Evolutionary conservation across 139 green algal genomes (phyloP), one percentile per base, ranked within the genome.

Genomic region (Chlorella sp.): DNA sequence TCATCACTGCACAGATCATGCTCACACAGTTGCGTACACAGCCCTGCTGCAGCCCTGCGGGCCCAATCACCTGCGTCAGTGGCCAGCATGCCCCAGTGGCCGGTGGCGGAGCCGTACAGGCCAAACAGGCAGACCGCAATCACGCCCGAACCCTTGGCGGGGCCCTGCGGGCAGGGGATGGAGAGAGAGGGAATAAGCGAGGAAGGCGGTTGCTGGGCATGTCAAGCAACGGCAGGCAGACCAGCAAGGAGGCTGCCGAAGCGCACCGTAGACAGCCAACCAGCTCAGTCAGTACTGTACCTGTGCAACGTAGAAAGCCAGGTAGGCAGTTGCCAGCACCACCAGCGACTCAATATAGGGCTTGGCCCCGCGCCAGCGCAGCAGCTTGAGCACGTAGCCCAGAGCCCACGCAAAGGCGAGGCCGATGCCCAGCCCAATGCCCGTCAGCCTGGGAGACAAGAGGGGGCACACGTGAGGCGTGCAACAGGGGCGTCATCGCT

Each of bases 291-390:
- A n/a, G n/a, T n/a, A n/a, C n/a, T n/a, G n/a, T n/a, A 36, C 79
- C 79, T 84, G 32, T 41, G 94, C 92, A 1, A 94, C 83, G 85
- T 97, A 97, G 82, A 92, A 98, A 15, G 87, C 78, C 9, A 96
- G 88, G 91, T 98, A 98, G 36, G 90, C 90, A 2, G 87, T 82
- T 0, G 87, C 95, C 13, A 98, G 76, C 23, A 92, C 94, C 23
- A 96, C 82, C 0, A 89, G 84, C 26, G 95, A 90, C 84, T 98
- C 84, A 13, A 86, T 41, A 82, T 89, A 41, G 60, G 68, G 2
- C 15, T 76, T 30, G 26, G 88, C 92, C 0, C 90, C 90, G n/a
- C 87, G 68, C 70, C 86, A 88, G 38, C 89, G 81, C 84, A 95
- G 86, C 85, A 73, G 91, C 25, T 39, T 84, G 71, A 95, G 88